Conservation (phyloP, 345 rosid genomes). For the Litchi chinensis region DNA sequence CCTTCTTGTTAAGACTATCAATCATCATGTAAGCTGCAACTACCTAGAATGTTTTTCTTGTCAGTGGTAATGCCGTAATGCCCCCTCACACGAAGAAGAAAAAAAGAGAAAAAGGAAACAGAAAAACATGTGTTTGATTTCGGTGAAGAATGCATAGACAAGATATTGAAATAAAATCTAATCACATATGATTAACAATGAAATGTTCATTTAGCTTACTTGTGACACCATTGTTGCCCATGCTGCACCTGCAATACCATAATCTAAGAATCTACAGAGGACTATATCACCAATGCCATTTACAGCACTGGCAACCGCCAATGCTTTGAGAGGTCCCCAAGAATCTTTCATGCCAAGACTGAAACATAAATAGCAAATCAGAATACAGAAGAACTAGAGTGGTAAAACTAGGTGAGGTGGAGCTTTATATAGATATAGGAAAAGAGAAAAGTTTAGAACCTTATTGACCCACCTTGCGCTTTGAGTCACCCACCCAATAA, state of each 20-base stretch:
- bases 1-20: constrained; percentile 64
- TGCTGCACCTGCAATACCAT: constrained; percentile 94
- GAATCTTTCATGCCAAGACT: constrained; percentile 99
- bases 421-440: not conserved
- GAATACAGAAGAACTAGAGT: not conserved
- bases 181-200: not conserved
- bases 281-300: constrained; percentile 77
- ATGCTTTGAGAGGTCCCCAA: constrained; percentile 94
- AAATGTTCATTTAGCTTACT: constrained; percentile 40
- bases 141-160: not conserved
- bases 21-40: constrained; percentile 89
- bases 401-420: not conserved
- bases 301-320: constrained; percentile 70
- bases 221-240: constrained; percentile 97
- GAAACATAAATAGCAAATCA: constrained; percentile 13
- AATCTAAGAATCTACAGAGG: constrained; percentile 74
- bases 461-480: constrained; percentile 73
- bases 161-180: not conserved
- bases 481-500: constrained; percentile 91
- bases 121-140: not conserved
- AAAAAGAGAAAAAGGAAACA: no score
- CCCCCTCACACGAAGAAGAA: not conserved
- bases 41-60: constrained; percentile 43
- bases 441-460: not conserved
- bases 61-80: constrained; percentile 10